Conservation (phyloP, 768 basidiomycete species). For the Rhizopogon vulgaris region DNA sequence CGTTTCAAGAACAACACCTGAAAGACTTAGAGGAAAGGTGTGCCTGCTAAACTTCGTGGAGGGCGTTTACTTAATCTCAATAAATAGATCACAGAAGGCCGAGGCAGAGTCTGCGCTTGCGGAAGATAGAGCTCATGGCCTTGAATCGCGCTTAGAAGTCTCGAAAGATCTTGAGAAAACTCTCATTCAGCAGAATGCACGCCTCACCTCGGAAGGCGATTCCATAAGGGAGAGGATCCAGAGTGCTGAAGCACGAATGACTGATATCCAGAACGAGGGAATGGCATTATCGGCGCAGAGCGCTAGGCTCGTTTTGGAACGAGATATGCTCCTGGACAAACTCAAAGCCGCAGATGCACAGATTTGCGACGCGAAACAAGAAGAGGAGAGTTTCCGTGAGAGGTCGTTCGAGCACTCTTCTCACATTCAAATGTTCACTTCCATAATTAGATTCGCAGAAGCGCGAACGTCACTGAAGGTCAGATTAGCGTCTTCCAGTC, state of each 20-base stretch:
- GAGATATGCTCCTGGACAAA: constrained; percentile 16
- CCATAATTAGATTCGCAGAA: constrained; percentile 13
- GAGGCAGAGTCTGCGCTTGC: constrained; percentile 14
- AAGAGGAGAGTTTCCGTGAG: constrained; percentile 15
- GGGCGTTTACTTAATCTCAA: constrained; percentile 7
- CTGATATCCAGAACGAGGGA: constrained; percentile 14
- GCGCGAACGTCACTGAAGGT: constrained; percentile 20
- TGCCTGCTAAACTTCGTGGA: background rate
- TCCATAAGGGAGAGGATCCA: constrained; percentile 12
- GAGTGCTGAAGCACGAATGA: constrained; percentile 10
- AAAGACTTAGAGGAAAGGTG: constrained; percentile 23
- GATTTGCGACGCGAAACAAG: constrained; percentile 9
- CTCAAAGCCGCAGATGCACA: constrained; percentile 10
- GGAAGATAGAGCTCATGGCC: constrained; percentile 17
- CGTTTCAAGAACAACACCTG: constrained; percentile 24
- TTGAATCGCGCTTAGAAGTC: constrained; percentile 22
- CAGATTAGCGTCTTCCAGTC: background rate
- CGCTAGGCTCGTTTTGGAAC: constrained; percentile 13
- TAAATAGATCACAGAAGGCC: constrained; percentile 9
- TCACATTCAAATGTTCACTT: background rate
- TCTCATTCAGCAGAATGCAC: constrained; percentile 18
- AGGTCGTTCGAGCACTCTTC: constrained; percentile 15
- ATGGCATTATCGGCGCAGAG: constrained; percentile 10
- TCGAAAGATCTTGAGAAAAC: constrained; percentile 17
- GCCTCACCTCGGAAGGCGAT: constrained; percentile 21